Conservation (phyloP, 2,329 filamentous ascomycete species). For the Lizonia empirigonia region DNA sequence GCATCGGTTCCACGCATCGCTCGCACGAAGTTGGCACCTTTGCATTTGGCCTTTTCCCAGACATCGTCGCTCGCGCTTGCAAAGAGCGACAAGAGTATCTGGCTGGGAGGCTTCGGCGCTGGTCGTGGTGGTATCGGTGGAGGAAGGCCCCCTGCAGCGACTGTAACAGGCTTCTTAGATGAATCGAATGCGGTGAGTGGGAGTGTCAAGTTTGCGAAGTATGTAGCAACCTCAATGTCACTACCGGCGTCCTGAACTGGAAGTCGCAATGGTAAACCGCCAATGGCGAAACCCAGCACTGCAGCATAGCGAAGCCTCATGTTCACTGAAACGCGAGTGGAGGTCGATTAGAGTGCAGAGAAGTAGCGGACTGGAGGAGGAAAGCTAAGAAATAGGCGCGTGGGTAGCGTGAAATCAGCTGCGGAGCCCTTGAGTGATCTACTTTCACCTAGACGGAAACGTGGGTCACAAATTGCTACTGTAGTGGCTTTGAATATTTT, state of each 20-base stretch:
- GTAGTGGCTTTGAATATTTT: background rate
- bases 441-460: background rate
- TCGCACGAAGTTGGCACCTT: conserved; percentile 1
- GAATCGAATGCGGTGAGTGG: background rate
- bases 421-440: too few species aligned
- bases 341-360: background rate
- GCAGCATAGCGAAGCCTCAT: background rate
- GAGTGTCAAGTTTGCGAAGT: background rate
- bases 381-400: background rate
- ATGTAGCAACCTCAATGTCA: background rate
- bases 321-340: background rate
- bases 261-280: background rate
- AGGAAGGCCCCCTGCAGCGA: background rate
- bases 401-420: background rate
- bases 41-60: conserved; percentile 6
- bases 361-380: background rate
- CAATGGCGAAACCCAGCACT: background rate
- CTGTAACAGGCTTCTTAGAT: background rate
- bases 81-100: background rate
- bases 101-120: background rate
- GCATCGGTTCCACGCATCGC: conserved; percentile 2
- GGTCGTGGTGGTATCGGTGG: conserved; percentile 1
- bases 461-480: background rate
- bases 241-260: background rate
- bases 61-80: conserved; percentile 2